Conservation (phyloP, 2,329 filamentous ascomycete genomes). For the Cercospora sp. region DNA sequence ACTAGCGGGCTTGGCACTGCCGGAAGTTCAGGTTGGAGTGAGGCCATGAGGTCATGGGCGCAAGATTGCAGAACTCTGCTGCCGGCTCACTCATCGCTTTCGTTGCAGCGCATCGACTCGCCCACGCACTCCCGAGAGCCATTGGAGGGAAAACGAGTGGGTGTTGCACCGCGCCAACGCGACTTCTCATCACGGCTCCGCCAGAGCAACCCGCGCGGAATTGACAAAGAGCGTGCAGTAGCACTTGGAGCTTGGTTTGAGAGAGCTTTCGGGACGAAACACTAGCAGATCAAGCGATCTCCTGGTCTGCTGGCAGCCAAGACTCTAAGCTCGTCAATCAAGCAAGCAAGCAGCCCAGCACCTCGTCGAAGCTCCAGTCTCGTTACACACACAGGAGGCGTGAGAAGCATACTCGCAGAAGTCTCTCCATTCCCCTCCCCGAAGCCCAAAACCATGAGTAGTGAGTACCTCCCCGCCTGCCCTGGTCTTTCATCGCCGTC, state of each 20-base stretch:
- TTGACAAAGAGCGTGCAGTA: no score
- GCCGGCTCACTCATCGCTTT: neutral
- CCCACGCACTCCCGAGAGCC: neutral
- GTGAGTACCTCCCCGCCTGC: conserved; percentile 6
- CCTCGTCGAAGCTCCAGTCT: neutral
- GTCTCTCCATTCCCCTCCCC: neutral
- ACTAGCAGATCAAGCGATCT: neutral
- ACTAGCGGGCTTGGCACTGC: neutral
- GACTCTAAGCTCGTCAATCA: neutral
- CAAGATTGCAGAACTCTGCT: neutral
- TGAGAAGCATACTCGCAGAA: neutral
- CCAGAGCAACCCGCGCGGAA: no score
- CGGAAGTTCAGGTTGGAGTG: neutral
- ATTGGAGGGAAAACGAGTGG: neutral
- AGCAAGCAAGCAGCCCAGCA: neutral
- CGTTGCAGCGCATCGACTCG: neutral
- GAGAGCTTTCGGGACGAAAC: neutral
- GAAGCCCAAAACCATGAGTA: conserved; percentile 13
- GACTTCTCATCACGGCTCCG: neutral
- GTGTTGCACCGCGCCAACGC: neutral
- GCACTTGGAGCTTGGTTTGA: no score
- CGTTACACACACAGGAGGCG: neutral
- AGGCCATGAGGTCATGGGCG: neutral
- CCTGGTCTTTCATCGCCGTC: neutral
- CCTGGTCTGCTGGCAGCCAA: neutral